Evolutionary conservation across 73 alveolate genomes (phyloP).

Genomic region (Tetrahymena elliotti): DNA sequence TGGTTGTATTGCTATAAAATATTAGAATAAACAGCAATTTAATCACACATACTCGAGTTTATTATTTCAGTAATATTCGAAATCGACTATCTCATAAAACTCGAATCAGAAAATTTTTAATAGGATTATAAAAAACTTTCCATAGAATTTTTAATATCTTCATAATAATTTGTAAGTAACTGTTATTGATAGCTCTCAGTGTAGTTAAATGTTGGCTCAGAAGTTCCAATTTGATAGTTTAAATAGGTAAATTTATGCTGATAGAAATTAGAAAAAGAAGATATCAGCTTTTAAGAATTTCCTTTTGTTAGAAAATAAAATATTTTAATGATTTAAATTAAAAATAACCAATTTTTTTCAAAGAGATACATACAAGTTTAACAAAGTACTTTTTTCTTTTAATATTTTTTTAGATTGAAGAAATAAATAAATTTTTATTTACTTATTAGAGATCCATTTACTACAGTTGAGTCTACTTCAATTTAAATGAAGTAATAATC

Average conservation of each 20-base stretch:
- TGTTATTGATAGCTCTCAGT: not conserved
- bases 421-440: no score
- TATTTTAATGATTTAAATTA: no score
- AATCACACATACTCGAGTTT: not conserved
- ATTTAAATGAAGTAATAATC: not conserved
- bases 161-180: not conserved
- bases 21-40: not conserved
- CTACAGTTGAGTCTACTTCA: not conserved
- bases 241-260: not conserved
- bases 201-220: not conserved
- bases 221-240: not conserved
- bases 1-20: not conserved
- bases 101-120: not conserved
- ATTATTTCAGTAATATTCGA: no score
- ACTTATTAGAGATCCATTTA: not conserved
- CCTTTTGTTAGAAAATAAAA: not conserved
- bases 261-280: not conserved
- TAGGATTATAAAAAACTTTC: not conserved
- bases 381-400: no score
- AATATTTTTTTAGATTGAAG: no score
- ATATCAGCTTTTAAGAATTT: not conserved
- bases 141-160: not conserved
- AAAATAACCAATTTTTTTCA: no score
- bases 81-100: not conserved
- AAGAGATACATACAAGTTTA: no score